Base-by-base conservation (phyloP, 2,329 filamentous ascomycete genomes). In the Claviceps monticola region DNA sequence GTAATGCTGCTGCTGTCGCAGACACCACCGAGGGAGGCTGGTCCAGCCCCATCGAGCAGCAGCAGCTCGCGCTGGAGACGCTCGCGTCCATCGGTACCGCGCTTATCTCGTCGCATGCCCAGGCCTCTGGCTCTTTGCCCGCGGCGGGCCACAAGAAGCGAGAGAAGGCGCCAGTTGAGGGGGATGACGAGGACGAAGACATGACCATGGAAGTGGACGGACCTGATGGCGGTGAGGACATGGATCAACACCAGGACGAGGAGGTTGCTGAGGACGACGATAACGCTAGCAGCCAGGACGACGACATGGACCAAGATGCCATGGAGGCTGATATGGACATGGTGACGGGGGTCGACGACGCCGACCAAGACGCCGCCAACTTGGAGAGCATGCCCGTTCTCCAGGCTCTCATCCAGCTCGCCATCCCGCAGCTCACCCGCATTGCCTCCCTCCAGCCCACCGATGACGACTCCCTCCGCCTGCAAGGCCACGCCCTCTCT, bases 241-340 rank as follows among this genome's bases (percentile, higher is more conserved):
- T 64, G 17, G 62, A 61, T 2, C 60, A 60, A 11, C 17, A 11
- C 6, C 65, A 63, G 8, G 68, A 66, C 19, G 64, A 60, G 23
- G 65, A 67, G 2, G 66, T 64, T 8, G 66, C 62, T 2, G 63
- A 63, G 5, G 63, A 63, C 1, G 66, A 65, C 11, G 65, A 62
- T 3, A 65, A 63, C 0, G 68, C 69, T 5, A 68, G 62, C 2
- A 70, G n/a, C 41, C 41, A 71, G 1, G 71, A 74, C 3, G 71
- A 75, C n/a, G 75, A 78, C 52, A 78, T 79, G 72, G 71, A 74
- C 50, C 67, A 75, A 26, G 76, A 76, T 49, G 75, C 75, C 48
- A 74, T 83, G 54, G 72, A 78, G 54, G 78, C 75, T 29, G 82
- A 85, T 59, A 82, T 86, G 76, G 80, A 79, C 4, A 72, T 78